Conservation (phyloP, 106 monocot species). For the Dioscorea alata region DNA sequence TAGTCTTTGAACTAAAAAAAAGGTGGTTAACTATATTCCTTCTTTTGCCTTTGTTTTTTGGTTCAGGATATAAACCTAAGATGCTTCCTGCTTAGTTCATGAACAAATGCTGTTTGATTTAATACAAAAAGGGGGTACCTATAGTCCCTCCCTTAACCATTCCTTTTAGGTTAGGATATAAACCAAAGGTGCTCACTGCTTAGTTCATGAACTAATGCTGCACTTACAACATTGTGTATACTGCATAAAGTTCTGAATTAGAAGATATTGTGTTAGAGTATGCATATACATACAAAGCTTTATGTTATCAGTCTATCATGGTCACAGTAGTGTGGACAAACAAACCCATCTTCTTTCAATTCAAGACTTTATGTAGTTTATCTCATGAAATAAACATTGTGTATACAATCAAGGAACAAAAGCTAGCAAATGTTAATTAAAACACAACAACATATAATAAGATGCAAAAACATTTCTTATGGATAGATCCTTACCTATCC, state of each 20-base stretch:
- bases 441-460: neutral
- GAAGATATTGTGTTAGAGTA: neutral
- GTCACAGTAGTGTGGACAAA: neutral
- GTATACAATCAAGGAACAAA: neutral
- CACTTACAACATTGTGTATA: too few species aligned
- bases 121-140: neutral
- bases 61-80: too few species aligned
- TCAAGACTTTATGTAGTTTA: neutral
- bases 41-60: too few species aligned
- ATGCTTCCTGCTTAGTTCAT: too few species aligned
- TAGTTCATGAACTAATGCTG: too few species aligned
- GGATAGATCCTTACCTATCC: conserved; percentile 50
- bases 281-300: neutral
- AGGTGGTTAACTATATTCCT: too few species aligned
- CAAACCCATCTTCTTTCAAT: neutral
- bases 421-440: neutral
- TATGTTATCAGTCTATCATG: neutral
- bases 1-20: too few species aligned
- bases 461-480: neutral
- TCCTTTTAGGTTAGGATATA: too few species aligned
- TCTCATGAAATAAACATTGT: neutral
- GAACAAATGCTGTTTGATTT: neutral
- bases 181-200: too few species aligned
- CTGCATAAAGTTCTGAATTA: neutral
- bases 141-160: too few species aligned